Evolutionary conservation across 805 yeast species (phyloP).

Genomic region (Maudiozyma barnettii): DNA sequence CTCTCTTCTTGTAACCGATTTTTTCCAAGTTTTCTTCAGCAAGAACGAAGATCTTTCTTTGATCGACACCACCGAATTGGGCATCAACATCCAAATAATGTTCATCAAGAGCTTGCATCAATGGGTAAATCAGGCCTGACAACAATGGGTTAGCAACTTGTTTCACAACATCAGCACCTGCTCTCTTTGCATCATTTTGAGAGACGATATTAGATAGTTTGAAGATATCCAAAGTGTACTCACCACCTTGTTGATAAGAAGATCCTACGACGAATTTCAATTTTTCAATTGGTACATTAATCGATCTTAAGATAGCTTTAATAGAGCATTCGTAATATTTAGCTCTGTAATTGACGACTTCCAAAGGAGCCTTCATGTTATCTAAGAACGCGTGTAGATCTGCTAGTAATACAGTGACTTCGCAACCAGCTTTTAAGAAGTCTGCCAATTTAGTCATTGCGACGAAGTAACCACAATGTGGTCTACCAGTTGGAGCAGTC

Average conservation of each 20-base stretch:
- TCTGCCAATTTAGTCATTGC: constrained; percentile 96
- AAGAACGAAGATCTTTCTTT: constrained; percentile 90
- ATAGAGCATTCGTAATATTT: constrained; percentile 77
- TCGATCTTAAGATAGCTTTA: constrained; percentile 74
- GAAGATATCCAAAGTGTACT: constrained; percentile 85
- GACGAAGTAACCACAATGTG: constrained; percentile 97
- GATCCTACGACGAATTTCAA: constrained; percentile 80
- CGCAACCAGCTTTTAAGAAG: constrained; percentile 91
- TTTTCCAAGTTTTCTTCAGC: constrained; percentile 89
- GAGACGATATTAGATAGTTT: constrained; percentile 74
- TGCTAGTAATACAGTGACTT: constrained; percentile 83
- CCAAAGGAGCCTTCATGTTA: constrained; percentile 96
- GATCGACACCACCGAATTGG: constrained; percentile 98
- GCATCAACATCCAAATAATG: constrained; percentile 80
- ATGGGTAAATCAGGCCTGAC: constrained; percentile 90
- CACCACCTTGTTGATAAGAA: constrained; percentile 69
- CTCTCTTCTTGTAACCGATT: constrained; percentile 92
- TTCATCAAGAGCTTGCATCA: constrained; percentile 98
- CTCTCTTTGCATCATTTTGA: constrained; percentile 94
- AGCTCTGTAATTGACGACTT: constrained; percentile 81
- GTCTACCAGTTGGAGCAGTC: constrained; percentile 97
- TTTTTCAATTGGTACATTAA: constrained; percentile 87
- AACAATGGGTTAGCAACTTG: constrained; percentile 91
- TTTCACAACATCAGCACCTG: constrained; percentile 99
- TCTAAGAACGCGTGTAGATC: constrained; percentile 95